Base-by-base conservation (phyloP, 306 rosid species). In the Malus sieversii region DNA sequence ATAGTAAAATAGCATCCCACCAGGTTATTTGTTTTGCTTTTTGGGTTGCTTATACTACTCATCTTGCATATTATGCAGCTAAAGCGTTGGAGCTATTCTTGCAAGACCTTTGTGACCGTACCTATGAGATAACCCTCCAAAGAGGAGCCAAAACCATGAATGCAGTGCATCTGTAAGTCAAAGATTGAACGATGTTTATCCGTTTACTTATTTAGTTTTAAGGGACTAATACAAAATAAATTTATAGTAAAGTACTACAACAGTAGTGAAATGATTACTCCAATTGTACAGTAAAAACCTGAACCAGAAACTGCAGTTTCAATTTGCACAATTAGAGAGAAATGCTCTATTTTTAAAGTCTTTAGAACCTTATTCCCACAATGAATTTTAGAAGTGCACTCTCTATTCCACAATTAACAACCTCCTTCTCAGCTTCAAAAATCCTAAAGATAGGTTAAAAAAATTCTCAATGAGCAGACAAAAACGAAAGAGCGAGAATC, bases 71-170 rank as follows among this genome's bases (percentile, higher is more conserved):
- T 74, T 63, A 44, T 81, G 75, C 96, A 95, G 99, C 99, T 55
- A 95, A 95, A 87, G 99, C 99, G 35, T 78, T 92, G 82, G 99
- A 92, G 76, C 72, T 95, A 69, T 95, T 95, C 82, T 83, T 95
- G 86, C 99, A 95, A 92, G 99, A 95, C 81, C 97, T 95, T 20
- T 95, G 99, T 84, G 97, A 92, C 73, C 99, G 86, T 57, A 90
- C 99, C n/a, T 92, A 95, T 25, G 96, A 84, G 80, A 87, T 95
- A 86, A 95, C 99, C 53, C 97, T 95, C 70, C 96, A 82, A 76
- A 92, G 99, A 83, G 99, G 97, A 78, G 99, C 99, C 44, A 95
- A 95, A 86, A 95, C 99, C 58, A 89, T 95, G 96, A 95, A 83
- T 82, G 73, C 99, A 63, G 73, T 95, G 92, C 99, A 95, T 87